Evolutionary conservation across 805 yeast genomes (phyloP).

Genomic region (Ogataea chonburiensis): DNA sequence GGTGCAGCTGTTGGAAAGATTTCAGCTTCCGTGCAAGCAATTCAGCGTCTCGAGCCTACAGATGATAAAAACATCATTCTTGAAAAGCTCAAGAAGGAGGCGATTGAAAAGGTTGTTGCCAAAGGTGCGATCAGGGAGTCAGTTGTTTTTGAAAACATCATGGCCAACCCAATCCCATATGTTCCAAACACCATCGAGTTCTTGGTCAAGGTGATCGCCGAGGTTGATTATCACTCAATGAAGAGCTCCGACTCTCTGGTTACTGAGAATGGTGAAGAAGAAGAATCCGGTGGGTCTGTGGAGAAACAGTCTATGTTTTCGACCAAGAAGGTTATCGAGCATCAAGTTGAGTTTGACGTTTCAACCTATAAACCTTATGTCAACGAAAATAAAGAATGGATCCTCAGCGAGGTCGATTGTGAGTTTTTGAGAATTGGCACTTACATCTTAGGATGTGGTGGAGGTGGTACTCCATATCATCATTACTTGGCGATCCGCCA

Average conservation of each 20-base stretch:
- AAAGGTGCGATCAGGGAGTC: conserved; percentile 35
- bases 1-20: conserved; percentile 50
- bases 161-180: conserved; percentile 34
- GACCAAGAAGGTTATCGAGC: conserved; percentile 12
- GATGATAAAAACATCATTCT: conserved; percentile 14
- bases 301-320: conserved; percentile 6
- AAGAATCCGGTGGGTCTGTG: conserved; percentile 12
- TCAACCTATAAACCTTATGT: conserved; percentile 11
- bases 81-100: conserved; percentile 20
- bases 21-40: conserved; percentile 28
- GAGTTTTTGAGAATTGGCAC: conserved; percentile 41
- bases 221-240: conserved; percentile 37
- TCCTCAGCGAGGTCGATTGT: conserved; percentile 41
- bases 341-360: conserved; percentile 25
- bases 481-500: conserved; percentile 34
- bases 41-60: conserved; percentile 8
- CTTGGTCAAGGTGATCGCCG: conserved; percentile 41
- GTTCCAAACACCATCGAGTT: conserved; percentile 35
- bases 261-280: conserved; percentile 4
- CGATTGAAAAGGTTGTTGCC: conserved; percentile 18
- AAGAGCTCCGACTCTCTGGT: not conserved
- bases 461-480: conserved; percentile 45
- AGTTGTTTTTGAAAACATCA: conserved; percentile 32
- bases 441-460: conserved; percentile 48
- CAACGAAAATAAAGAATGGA: conserved; percentile 34